Evolutionary conservation across 2,329 filamentous ascomycete genomes (phyloP), one percentile per base, ranked within the genome.

Genomic region (Ophiostoma triangulosporum): DNA sequence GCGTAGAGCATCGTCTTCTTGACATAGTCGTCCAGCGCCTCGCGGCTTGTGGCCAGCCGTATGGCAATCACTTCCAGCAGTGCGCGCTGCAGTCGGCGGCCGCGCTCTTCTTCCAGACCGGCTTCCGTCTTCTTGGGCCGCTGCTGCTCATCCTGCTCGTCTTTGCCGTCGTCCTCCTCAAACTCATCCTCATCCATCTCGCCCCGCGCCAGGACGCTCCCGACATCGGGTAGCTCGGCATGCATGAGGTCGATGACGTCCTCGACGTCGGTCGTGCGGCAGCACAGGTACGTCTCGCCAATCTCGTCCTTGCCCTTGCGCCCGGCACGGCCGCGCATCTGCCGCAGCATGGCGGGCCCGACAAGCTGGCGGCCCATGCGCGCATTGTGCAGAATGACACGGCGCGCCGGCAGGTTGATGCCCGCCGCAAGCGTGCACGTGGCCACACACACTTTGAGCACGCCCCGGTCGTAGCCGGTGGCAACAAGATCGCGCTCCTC

Each of bases 391-490:
- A 87, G 73, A 55, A 90, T 87, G 1, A 90, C 86, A 59, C 86
- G 73, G 52, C 86, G 73, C 7, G 86, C 86, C 14, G 77, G 77
- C 62, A 90, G 69, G 65, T 90, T 89, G 55, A 90, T 87, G n/a
- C 86, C 86, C 14, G 85, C 86, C n/a, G 86, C 86, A 54, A 90
- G 73, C 63, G 84, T 88, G 61, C 84, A 88, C 1, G 86, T 90
- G 35, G 86, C 86, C 15, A 88, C 80, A 51, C 87, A 81, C 1
- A 88, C 78, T 59, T 83, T 83, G 17, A 89, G 64, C 5, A 76
- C 70, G 0, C 85, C 84, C 36, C 69, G 65, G 62, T 89, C 85
- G 59, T 88, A 89, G 12, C 84, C 84, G 33, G 73, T 74, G 2
- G 84, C 80, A 52, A 89, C 75, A 7, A 88, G 68, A 49, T 88